phyloP scores from a whole-genome alignment of 805 yeast species.

The Saccharomycopsis amapae region DNA sequence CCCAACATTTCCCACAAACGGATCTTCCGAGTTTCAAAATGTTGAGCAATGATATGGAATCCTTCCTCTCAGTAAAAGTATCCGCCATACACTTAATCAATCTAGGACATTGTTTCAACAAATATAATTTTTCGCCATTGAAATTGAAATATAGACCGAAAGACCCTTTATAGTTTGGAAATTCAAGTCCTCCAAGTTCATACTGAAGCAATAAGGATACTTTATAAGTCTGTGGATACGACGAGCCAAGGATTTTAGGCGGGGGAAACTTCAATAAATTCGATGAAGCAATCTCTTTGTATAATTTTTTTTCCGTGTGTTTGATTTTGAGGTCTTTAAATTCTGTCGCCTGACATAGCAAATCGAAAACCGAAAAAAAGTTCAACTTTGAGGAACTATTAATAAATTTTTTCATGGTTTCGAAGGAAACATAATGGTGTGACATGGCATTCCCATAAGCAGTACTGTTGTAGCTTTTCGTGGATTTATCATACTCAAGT shows the following conservation, averaged over 20 bases:
- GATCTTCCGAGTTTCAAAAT: constrained; percentile 35
- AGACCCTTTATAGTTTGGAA: constrained; percentile 38
- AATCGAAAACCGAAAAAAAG: constrained; percentile 23
- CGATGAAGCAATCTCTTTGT: constrained; percentile 36
- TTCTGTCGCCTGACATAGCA: constrained; percentile 35
- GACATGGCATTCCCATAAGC: constrained; percentile 43
- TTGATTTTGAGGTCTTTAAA: constrained; percentile 36
- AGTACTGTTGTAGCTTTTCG: constrained; percentile 28
- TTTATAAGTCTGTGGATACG: constrained; percentile 30
- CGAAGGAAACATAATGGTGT: constrained; percentile 39
- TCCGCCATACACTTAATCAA: constrained; percentile 40
- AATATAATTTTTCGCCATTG: constrained; percentile 37
- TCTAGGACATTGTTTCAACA: constrained; percentile 38
- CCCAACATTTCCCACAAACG: constrained; percentile 44
- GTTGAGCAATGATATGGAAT: constrained; percentile 35
- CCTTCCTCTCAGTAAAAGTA: constrained; percentile 34
- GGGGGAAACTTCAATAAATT: constrained; percentile 34
- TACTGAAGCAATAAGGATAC: constrained; percentile 38
- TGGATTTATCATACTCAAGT: constrained; percentile 22
- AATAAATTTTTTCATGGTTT: constrained; percentile 35
- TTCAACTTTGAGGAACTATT: constrained; percentile 19
- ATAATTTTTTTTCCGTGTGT: constrained; percentile 39
- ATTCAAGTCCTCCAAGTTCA: constrained; percentile 44
- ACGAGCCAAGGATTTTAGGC: constrained; percentile 26
- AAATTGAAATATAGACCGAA: constrained; percentile 33